Base-by-base conservation (phyloP, 306 rosid species). In the Cucurbita pepo region DNA sequence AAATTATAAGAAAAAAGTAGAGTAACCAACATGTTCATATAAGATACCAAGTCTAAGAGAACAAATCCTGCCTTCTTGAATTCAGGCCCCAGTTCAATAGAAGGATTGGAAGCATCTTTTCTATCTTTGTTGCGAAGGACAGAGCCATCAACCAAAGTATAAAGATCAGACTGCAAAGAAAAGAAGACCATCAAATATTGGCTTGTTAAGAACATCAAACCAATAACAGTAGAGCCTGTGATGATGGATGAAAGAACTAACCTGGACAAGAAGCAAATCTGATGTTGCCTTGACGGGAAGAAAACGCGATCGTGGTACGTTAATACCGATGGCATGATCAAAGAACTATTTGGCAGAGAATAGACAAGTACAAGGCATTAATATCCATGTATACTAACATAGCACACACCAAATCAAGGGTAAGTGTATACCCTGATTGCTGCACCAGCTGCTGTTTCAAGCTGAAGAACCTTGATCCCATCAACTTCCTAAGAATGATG, bases 401-500 rank as follows among this genome's bases (percentile, higher is more conserved):
- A 50, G 58, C 16, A 50, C 30, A 47, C 21, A 69, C 4, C 1
- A 34, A 51, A 50, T 48, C 30, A 34, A 69, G 74, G 34, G 63
- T 30, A 52, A 47, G 8, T 30, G n/a, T 51, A 70, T 84, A 94
- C 99, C 99, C 84, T 83, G 73, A 94, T 94, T 66, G 99, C 99
- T 43, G 99, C 99, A 67, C 99, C 99, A 73, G 99, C 99, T 15
- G 99, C 99, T 60, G 99, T 94, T 89, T 94, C 99, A 73, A 94
- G 86, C 86, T 94, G 99, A 79, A 94, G 94, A 81, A 91, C 97
- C 82, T 94, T 91, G 71, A 88, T 70, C 77, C 99, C 99, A 43
- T 89, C 97, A 82, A 90, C 97, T 86, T 94, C 99, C 99, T 94
- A 74, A 74, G 56, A 75, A 78, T 58, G 61, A 79, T 34, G n/a